phyloP scores from a whole-genome alignment of 805 yeast genomes.

The Ogataea paraovalis region DNA sequence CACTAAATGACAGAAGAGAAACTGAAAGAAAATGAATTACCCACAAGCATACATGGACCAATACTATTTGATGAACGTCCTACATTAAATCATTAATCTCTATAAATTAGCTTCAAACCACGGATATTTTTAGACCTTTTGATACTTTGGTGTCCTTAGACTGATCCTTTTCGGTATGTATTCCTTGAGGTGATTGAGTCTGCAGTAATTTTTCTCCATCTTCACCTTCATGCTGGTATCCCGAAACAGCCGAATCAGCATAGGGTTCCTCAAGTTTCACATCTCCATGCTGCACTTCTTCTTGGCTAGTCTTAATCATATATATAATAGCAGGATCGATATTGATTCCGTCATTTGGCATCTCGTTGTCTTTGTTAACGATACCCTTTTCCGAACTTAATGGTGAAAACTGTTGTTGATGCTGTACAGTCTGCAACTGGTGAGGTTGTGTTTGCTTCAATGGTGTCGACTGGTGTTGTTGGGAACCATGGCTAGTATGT shows the following conservation, averaged over 20 bases:
- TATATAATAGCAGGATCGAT: slow-evolving; percentile 10
- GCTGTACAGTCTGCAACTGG: slow-evolving; percentile 6
- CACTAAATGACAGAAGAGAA: background rate
- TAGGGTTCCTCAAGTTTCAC: background rate
- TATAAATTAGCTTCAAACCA: background rate
- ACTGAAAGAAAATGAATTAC: background rate
- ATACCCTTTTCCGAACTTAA: background rate
- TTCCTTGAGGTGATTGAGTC: background rate
- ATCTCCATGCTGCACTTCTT: background rate
- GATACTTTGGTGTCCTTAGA: slow-evolving; percentile 1
- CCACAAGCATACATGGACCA: too few relatives aligned
- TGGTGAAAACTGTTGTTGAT: background rate
- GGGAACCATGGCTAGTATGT: slow-evolving; percentile 4
- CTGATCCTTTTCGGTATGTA: background rate
- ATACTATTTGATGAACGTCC: too few relatives aligned
- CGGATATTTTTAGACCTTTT: slow-evolving; percentile 10
- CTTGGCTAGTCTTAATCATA: slow-evolving; percentile 1
- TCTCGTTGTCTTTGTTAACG: background rate
- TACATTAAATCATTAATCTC: background rate
- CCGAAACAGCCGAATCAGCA: background rate
- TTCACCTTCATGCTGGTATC: background rate
- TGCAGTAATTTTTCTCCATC: background rate
- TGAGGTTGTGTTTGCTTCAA: slow-evolving; percentile 2
- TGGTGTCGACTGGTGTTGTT: slow-evolving; percentile 2
- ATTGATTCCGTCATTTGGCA: slow-evolving; percentile 1